These are phyloP conservation scores for Saccharomyces pastorianus DNA, from an alignment of 1,139 yeast species.

Conservation along the genomic window DNA sequence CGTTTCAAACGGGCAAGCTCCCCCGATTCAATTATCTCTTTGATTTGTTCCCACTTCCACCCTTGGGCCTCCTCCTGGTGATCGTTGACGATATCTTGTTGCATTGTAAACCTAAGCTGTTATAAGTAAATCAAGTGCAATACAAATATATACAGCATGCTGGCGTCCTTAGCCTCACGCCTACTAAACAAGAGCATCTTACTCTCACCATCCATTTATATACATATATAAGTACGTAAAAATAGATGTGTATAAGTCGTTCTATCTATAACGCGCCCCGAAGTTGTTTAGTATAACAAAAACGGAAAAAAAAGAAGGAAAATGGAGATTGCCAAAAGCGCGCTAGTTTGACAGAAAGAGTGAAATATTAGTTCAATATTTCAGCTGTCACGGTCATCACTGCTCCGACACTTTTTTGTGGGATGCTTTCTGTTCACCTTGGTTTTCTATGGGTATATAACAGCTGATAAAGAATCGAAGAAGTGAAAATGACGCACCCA, in stretches of 20 bases:
- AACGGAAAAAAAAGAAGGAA: neutral
- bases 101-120: neutral
- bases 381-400: neutral
- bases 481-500: slow-evolving; percentile 25
- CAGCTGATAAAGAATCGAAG: neutral
- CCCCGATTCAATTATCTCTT: slow-evolving; percentile 14
- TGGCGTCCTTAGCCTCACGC: neutral
- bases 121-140: neutral
- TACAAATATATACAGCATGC: neutral
- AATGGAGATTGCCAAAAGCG: neutral
- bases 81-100: neutral
- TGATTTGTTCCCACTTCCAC: slow-evolving; percentile 19
- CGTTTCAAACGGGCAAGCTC: slow-evolving; percentile 19
- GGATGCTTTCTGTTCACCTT: neutral
- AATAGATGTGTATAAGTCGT: neutral
- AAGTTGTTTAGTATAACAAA: neutral
- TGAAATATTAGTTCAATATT: neutral
- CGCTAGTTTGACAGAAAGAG: neutral
- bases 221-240: neutral
- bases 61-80: neutral
- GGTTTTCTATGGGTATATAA: neutral
- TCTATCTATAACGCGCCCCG: neutral
- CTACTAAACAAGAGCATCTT: neutral
- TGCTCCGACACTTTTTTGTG: neutral
- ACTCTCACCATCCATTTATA: neutral